Evolutionary conservation across 2,329 filamentous ascomycete species (phyloP), one percentile per base, ranked within the genome.

Genomic region (Neofusicoccum cordaticola): DNA sequence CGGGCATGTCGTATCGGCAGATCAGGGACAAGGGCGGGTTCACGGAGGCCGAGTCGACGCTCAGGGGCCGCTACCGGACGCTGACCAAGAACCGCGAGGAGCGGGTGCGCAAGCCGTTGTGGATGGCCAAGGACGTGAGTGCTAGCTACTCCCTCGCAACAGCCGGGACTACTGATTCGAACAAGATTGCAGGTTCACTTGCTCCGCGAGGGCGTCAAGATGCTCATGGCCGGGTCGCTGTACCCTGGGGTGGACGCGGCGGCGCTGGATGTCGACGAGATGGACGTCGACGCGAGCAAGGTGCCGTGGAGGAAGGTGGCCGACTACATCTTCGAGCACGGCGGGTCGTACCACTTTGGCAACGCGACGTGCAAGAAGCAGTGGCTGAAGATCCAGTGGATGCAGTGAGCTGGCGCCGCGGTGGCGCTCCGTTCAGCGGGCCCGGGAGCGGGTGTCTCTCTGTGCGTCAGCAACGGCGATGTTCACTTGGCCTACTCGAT

Each of bases 31-130:
- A 77, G 17, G 85, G 87, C 13, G 77, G 80, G 1, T 88, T 88
- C 67, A 75, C 73, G 0, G 88, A 90, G 69, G 87, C 88, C 1
- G 89, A 91, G 75, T 90, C 89, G 11, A 93, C 90, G 0, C 80
- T 93, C 42, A 83, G 90, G 13, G 90, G 90, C 0, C 83, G 89
- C 0, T 87, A 85, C 69, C 81, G 90, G 4, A 86, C 83, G 2
- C 74, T 92, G 69, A 90, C 86, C 7, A 91, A 91, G 77, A 76
- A 78, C 12, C 86, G 86, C 69, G 80, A 83, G 39, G 81, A 86
- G 64, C 81, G 90, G 5, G 84, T 90, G 2, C 81, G 90, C 7
- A 87, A 85, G 74, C 90, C 90, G 0, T 76, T 83, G 65, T 93
- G 90, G 89, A 80, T 74, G 0, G 77, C 80, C 0, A 75, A 79